phyloP scores from a whole-genome alignment of 2,329 filamentous ascomycete species.

The Leptosphaerulina australis region DNA sequence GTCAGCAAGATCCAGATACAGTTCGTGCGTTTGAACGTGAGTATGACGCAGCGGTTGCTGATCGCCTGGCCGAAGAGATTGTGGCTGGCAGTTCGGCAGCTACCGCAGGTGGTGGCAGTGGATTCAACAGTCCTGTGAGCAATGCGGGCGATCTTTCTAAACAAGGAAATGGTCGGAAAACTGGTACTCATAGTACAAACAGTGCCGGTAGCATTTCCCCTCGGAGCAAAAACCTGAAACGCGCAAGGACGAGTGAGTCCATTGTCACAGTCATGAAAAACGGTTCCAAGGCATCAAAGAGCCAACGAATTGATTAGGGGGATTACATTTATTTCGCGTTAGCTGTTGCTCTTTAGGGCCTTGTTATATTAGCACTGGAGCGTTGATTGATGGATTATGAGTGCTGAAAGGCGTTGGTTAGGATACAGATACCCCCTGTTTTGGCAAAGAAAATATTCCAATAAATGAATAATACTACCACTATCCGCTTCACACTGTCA shows the following conservation, averaged over 20 bases:
- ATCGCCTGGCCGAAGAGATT: slow-evolving; percentile 56
- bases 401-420: slow-evolving; percentile 1
- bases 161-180: background rate
- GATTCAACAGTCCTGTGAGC: slow-evolving; percentile 51
- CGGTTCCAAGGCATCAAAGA: slow-evolving; percentile 5
- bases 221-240: slow-evolving; percentile 20
- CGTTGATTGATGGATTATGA: background rate
- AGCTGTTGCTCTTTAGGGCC: background rate
- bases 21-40: slow-evolving; percentile 53
- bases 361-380: background rate
- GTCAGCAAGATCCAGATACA: slow-evolving; percentile 51
- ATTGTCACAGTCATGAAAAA: slow-evolving; percentile 1
- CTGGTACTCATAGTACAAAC: background rate
- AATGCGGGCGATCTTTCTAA: background rate
- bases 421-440: slow-evolving; percentile 4
- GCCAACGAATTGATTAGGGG: slow-evolving; percentile 7
- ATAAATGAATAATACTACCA: background rate
- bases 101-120: slow-evolving; percentile 56
- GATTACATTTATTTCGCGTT: background rate
- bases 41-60: slow-evolving; percentile 55
- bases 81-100: slow-evolving; percentile 57
- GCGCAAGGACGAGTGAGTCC: slow-evolving; percentile 19
- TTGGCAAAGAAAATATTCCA: background rate
- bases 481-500: background rate
- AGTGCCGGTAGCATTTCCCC: slow-evolving; percentile 7